Evolutionary conservation across 2,329 filamentous ascomycete species (phyloP), one percentile per base, ranked within the genome.

Genomic region (Colletotrichum chrysophilum): DNA sequence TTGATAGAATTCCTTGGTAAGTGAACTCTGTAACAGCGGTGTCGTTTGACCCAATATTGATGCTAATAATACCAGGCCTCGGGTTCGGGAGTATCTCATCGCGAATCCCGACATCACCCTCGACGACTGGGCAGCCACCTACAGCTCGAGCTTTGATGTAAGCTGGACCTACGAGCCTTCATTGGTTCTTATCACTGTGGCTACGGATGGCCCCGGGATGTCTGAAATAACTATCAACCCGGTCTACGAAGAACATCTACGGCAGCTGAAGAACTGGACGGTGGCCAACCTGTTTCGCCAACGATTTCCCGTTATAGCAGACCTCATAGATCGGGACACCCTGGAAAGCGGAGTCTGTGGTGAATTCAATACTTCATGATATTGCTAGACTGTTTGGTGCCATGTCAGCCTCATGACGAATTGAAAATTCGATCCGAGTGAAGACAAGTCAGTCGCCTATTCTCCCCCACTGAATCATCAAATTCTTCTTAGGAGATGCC

Each of bases 1-100:
- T 83, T 48, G 81, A 83, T 65, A 78, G 82, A 4, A 81, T 83
- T 58, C 80, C 82, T 16, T 83, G 82, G 80, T 81, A 55, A 34
- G 55, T 3, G 55, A 4, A 2, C 55, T 28, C 16, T 24, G 7
- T 58, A 58, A 52, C n/a, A 52, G 12, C 43, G 10, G 10, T 1
- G 43, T 3, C 10, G n/a, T 52, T 58, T 28, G 21, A 58, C 18
- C 52, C 7, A 6, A 26, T 12, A 18, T 4, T n/a, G 8, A 6
- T 34, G 32, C 24, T 66, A 21, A 71, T 36, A 30, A 10, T 34
- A 32, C 12, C 36, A 82, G 81, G 82, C 82, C 81, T 5, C 76
- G 77, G 21, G 80, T 78, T 1, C 77, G 81, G n/a, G 78, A 81
- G 14, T 83, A 82, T 64, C 77, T 83, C 16, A 80, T 83, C 26